Evolutionary conservation across 2,329 filamentous ascomycete genomes (phyloP).

Genomic region (Pseudocercospora musae): DNA sequence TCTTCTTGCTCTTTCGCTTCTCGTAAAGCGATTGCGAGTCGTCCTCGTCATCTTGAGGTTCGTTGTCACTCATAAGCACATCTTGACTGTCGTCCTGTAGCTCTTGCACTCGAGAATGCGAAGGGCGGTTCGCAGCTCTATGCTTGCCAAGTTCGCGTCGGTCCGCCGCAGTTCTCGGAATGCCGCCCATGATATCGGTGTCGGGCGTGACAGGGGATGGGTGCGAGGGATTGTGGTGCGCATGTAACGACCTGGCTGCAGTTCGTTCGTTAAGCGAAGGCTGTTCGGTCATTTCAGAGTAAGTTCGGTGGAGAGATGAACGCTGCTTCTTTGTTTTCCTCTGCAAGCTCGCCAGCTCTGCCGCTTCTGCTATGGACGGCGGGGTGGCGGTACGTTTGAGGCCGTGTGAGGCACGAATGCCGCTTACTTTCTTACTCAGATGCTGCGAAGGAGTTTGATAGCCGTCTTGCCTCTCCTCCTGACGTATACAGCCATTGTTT

Average conservation of each 20-base stretch:
- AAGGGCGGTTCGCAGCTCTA: slow-evolving; percentile 18
- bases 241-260: slow-evolving; percentile 20
- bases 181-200: slow-evolving; percentile 28
- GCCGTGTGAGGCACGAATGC: slow-evolving; percentile 34
- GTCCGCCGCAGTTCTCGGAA: slow-evolving; percentile 20
- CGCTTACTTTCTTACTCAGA: slow-evolving; percentile 22
- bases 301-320: slow-evolving; percentile 31
- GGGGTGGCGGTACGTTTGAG: slow-evolving; percentile 51
- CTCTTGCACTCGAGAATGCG: slow-evolving; percentile 29
- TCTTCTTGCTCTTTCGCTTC: slow-evolving; percentile 23
- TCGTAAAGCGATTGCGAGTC: slow-evolving; percentile 28
- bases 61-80: slow-evolving; percentile 27
- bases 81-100: slow-evolving; percentile 29
- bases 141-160: slow-evolving; percentile 20
- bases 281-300: slow-evolving; percentile 28
- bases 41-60: slow-evolving; percentile 28
- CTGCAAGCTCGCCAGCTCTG: slow-evolving; percentile 48
- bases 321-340: slow-evolving; percentile 52
- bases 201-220: slow-evolving; percentile 35
- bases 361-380: slow-evolving; percentile 54
- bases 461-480: slow-evolving; percentile 25
- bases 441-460: slow-evolving; percentile 26
- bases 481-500: slow-evolving; percentile 30
- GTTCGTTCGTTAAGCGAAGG: slow-evolving; percentile 29
- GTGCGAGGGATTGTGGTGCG: slow-evolving; percentile 25